Percentiles rank a stretch among this genome's conserved stretches.
Evolutionary conservation across 345 rosid genomes (phyloP).

Genomic region (Gossypium ekmanianum): DNA sequence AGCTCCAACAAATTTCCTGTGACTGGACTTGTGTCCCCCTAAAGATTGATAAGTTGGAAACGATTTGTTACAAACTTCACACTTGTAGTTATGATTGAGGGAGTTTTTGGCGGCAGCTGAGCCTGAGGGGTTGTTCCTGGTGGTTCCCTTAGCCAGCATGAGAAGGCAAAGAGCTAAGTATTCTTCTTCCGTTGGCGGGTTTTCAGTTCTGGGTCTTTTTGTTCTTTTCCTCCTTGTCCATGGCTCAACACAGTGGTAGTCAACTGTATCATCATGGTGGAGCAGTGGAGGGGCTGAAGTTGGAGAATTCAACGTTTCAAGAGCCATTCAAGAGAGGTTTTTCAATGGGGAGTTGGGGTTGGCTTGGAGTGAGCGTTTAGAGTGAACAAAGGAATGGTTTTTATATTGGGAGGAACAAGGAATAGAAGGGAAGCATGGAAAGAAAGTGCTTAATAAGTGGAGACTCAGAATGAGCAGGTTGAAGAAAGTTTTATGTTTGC

Average conservation of each 20-base stretch:
- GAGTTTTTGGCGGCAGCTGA: slow-evolving; percentile 16
- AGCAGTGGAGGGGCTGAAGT: slow-evolving; percentile 40
- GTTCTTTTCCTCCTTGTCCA: slow-evolving; percentile 39
- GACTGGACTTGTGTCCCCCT: slow-evolving; percentile 53
- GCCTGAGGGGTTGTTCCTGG: slow-evolving; percentile 1
- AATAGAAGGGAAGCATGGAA: not conserved
- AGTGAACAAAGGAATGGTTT: not conserved
- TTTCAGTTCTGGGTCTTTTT: slow-evolving; percentile 29
- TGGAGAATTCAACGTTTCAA: slow-evolving; percentile 54
- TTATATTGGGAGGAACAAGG: not conserved
- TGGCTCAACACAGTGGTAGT: slow-evolving; percentile 24
- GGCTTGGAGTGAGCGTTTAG: not conserved
- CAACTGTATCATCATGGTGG: slow-evolving; percentile 29
- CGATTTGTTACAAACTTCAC: slow-evolving; percentile 35
- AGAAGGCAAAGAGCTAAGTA: slow-evolving; percentile 42
- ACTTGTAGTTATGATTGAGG: slow-evolving; percentile 25
- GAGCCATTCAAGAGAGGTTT: slow-evolving; percentile 26
- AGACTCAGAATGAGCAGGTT: no score
- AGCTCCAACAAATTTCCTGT: slow-evolving; percentile 24
- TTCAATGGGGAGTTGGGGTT: not conserved
- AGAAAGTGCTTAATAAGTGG: slow-evolving; percentile 9
- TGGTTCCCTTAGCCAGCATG: slow-evolving; percentile 32
- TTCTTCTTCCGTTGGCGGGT: slow-evolving; percentile 36
- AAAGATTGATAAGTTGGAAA: slow-evolving; percentile 47
- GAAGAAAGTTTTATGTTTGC: not conserved